Evolutionary conservation across 2,329 filamentous ascomycete genomes (phyloP), one percentile per base, ranked within the genome.

Genomic region (Hymenotorrendiella dingleyae): DNA sequence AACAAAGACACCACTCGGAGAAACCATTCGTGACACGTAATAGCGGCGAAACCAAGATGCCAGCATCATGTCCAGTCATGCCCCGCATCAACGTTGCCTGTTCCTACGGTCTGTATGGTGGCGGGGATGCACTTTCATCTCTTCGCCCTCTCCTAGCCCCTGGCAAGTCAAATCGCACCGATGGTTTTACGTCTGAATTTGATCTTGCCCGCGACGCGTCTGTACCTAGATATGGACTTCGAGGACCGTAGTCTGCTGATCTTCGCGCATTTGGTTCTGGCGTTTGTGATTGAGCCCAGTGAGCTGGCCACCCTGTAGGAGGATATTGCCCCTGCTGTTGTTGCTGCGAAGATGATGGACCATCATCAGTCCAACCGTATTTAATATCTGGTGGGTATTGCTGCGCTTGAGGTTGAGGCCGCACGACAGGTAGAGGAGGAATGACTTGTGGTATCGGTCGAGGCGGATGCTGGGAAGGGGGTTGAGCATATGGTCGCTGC

Each of bases 161-260:
- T n/a, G n/a, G n/a, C n/a, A n/a, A n/a, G n/a, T n/a, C 78, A 66
- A 76, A 94, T 65, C 71, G 89, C 60, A 74, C 78, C 64, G 87
- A 87, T 56, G 89, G 86, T 94, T 94, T 21, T n/a, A 14, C 39
- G 16, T 32, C 53, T 47, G 17, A 43, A 36, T 3, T 43, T 2
- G 39, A 46, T 16, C 47, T 37, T 10, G 46, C 45, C 29, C 51
- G 44, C 7, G 42, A 46, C 29, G 45, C 40, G 17, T 49, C 45
- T 14, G 29, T 36, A 11, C 23, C 22, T 28, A 43, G 45, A 5
- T 35, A 23, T 22, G 32, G 10, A 16, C 17, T 29, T 17, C 39
- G 40, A 30, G 40, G 23, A 32, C 19, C 27, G 11, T 23, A 14
- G n/a, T n/a, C n/a, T n/a, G n/a, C n/a, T n/a, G n/a, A n/a, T n/a